These are phyloP conservation scores for Leucocoprinus birnbaumii DNA, from an alignment of 768 basidiomycete species.

Conservation along the genomic window DNA sequence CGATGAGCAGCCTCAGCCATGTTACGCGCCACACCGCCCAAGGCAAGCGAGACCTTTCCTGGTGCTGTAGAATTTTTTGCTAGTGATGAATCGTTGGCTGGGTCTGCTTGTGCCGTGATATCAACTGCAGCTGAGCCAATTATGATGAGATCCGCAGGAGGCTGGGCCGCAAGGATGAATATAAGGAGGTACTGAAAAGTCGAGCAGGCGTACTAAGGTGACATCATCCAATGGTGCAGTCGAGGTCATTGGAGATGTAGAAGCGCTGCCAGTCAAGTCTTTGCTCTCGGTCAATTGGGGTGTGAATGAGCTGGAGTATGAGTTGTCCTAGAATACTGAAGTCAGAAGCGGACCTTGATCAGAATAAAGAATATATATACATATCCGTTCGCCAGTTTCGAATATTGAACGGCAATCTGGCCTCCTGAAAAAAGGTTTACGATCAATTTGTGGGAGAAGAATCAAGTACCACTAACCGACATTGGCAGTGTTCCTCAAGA, in stretches of 20 bases:
- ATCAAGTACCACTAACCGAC: constrained; percentile 58
- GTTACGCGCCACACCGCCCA: constrained; percentile 95
- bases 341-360: not conserved
- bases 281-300: not conserved
- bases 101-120: constrained; percentile 58
- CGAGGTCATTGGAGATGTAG: not conserved
- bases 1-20: constrained; percentile 88
- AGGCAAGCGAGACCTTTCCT: constrained; percentile 65
- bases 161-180: constrained; percentile 14
- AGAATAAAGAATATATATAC: too few species aligned
- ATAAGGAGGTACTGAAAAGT: not conserved
- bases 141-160: constrained; percentile 56
- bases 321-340: not conserved
- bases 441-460: not conserved
- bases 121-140: constrained; percentile 91
- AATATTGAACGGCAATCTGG: constrained; percentile 75
- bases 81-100: constrained; percentile 32
- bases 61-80: constrained; percentile 69
- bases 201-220: not conserved
- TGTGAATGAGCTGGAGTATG: not conserved
- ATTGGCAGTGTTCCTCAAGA: constrained; percentile 85
- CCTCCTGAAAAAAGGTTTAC: constrained; percentile 46
- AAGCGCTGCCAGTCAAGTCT: not conserved
- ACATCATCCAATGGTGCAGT: constrained; percentile 1
- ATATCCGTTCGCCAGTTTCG: constrained; percentile 39